A percentile compares a stretch with the other conserved stretches of the same genome.
Evolutionary conservation across 768 basidiomycete genomes (phyloP).

Genomic region (Mycena vulgaris): DNA sequence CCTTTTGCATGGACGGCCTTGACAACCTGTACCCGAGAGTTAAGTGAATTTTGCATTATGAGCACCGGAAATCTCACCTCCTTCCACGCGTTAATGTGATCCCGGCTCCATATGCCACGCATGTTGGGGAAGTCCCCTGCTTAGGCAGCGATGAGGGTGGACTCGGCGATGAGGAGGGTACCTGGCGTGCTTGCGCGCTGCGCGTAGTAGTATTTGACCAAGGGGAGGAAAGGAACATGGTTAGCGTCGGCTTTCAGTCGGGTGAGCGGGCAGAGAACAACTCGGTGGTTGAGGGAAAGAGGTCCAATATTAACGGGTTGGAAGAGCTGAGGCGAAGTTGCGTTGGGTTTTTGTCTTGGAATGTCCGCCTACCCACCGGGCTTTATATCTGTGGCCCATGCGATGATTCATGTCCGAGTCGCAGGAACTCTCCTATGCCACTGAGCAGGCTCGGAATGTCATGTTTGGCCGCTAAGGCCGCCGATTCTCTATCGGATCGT

Average conservation of each 20-base stretch:
- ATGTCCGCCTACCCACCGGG: too few species aligned
- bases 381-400: not conserved
- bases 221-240: slow-evolving; percentile 43
- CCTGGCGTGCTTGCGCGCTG: slow-evolving; percentile 50
- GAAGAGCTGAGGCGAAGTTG: slow-evolving; percentile 21
- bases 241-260: slow-evolving; percentile 46
- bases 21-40: slow-evolving; percentile 50
- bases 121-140: slow-evolving; percentile 44
- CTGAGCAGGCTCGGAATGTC: too few species aligned
- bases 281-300: slow-evolving; percentile 43
- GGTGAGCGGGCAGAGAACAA: slow-evolving; percentile 53
- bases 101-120: slow-evolving; percentile 59
- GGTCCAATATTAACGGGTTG: slow-evolving; percentile 17
- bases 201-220: slow-evolving; percentile 47
- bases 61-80: slow-evolving; percentile 38
- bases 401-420: not conserved
- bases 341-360: too few species aligned
- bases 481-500: too few species aligned
- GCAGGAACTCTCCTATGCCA: not conserved
- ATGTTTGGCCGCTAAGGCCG: not conserved
- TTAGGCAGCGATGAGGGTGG: slow-evolving; percentile 51
- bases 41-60: not conserved
- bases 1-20: slow-evolving; percentile 64
- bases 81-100: slow-evolving; percentile 57
- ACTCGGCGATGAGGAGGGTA: slow-evolving; percentile 59